Percentiles rank a stretch among this genome's conserved stretches.
Conservation (phyloP, 2,329 filamentous ascomycete genomes). For the Saccharata proteae region DNA sequence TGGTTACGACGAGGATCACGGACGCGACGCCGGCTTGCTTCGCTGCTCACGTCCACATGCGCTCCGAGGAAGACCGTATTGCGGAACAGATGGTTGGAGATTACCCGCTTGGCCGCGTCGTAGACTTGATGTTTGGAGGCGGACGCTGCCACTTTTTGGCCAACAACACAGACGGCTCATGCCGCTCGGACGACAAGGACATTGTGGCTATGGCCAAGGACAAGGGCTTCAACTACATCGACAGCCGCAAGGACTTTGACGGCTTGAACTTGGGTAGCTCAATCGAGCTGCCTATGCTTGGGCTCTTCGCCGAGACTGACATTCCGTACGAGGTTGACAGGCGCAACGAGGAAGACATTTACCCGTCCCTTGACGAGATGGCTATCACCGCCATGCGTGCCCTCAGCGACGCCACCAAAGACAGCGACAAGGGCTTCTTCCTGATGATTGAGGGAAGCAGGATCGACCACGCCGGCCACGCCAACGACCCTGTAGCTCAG, state of each 20-base stretch:
- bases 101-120: conserved; percentile 71
- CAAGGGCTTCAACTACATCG: conserved; percentile 70
- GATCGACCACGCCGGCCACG: conserved; percentile 82
- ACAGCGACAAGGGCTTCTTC: conserved; percentile 90
- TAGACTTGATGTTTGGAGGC: conserved; percentile 87
- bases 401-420: conserved; percentile 66
- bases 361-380: conserved; percentile 89
- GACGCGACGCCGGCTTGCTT: conserved; percentile 96
- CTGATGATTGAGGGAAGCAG: conserved; percentile 96
- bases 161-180: conserved; percentile 70
- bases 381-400: conserved; percentile 67
- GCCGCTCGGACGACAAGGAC: conserved; percentile 66
- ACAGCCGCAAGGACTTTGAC: conserved; percentile 64
- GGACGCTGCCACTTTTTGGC: conserved; percentile 88
- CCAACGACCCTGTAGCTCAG: conserved; percentile 44
- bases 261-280: conserved; percentile 52
- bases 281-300: conserved; percentile 68
- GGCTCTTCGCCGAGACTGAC: conserved; percentile 69
- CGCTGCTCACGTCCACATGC: conserved; percentile 70
- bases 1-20: conserved; percentile 88
- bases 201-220: conserved; percentile 61
- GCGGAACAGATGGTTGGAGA: conserved; percentile 86
- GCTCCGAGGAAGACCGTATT: conserved; percentile 77
- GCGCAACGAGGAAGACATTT: conserved; percentile 61
- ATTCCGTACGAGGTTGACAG: conserved; percentile 93